Conservation (phyloP, 108 stramenopile genomes). For the Schizochytrium sp. region DNA sequence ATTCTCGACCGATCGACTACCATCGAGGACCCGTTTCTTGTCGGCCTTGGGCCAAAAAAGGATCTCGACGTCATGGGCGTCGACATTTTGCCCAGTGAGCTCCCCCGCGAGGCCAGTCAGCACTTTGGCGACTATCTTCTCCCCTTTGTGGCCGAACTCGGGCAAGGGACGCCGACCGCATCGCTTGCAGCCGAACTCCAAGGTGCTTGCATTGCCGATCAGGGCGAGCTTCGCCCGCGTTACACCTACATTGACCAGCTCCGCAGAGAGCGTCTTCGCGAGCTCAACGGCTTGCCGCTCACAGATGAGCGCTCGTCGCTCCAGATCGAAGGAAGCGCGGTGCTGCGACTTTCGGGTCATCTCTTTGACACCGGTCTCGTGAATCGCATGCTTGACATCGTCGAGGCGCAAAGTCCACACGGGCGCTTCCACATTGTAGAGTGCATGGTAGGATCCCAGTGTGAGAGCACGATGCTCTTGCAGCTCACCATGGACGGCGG, state of each 20-base stretch:
- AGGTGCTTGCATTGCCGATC: slow-evolving; percentile 17
- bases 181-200: not conserved
- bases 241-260: slow-evolving; percentile 48
- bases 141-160: slow-evolving; percentile 44
- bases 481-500: slow-evolving; percentile 3
- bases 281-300: not conserved
- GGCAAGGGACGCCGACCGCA: not conserved
- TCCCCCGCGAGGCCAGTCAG: slow-evolving; percentile 61
- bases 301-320: not conserved
- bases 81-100: slow-evolving; percentile 70
- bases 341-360: slow-evolving; percentile 26
- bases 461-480: not conserved
- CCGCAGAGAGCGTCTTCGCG: slow-evolving; percentile 25
- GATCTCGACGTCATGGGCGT: slow-evolving; percentile 43
- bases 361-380: slow-evolving; percentile 73
- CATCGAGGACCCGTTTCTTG: slow-evolving; percentile 66
- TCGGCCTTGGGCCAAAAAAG: slow-evolving; percentile 52
- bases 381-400: slow-evolving; percentile 65
- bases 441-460: slow-evolving; percentile 38
- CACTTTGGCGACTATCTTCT: slow-evolving; percentile 71
- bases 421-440: slow-evolving; percentile 38
- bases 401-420: slow-evolving; percentile 35
- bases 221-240: not conserved
- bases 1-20: slow-evolving; percentile 60
- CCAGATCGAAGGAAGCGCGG: not conserved